A percentile compares a stretch with the other conserved stretches of the same genome.
phyloP scores from a whole-genome alignment of 306 rosid species.

The Trifolium repens region DNA sequence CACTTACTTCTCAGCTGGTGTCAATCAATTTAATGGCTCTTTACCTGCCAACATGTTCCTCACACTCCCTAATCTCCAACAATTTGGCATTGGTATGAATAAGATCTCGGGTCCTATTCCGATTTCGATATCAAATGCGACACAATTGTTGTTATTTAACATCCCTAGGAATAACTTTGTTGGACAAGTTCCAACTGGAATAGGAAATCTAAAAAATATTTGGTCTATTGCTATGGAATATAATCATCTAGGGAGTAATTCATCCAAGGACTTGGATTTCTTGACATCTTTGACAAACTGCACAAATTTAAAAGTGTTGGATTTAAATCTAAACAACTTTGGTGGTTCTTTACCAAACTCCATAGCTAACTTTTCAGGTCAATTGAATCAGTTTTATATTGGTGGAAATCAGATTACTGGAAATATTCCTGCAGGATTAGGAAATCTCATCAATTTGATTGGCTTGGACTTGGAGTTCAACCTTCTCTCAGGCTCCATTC shows the following conservation, averaged over 20 bases:
- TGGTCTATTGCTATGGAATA: background rate
- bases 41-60: slow-evolving; percentile 50
- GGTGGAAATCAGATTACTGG: slow-evolving; percentile 44
- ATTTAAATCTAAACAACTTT: slow-evolving; percentile 42
- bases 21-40: slow-evolving; percentile 38
- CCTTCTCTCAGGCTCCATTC: slow-evolving; percentile 47
- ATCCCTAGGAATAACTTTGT: slow-evolving; percentile 40
- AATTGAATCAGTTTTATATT: slow-evolving; percentile 29
- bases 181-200: slow-evolving; percentile 42
- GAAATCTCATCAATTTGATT: slow-evolving; percentile 41
- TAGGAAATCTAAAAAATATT: slow-evolving; percentile 40
- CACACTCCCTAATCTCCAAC: slow-evolving; percentile 45
- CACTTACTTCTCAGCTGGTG: background rate
- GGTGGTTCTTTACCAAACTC: slow-evolving; percentile 50
- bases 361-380: slow-evolving; percentile 50
- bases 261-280: slow-evolving; percentile 45
- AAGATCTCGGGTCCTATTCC: slow-evolving; percentile 49
- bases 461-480: slow-evolving; percentile 16
- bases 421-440: slow-evolving; percentile 41
- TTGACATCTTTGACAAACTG: slow-evolving; percentile 49
- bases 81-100: slow-evolving; percentile 28
- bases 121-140: slow-evolving; percentile 46
- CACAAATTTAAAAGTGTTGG: slow-evolving; percentile 34
- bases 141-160: slow-evolving; percentile 25
- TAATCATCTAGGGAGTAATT: slow-evolving; percentile 49